Conservation (phyloP, 1,284 basidiomycete species). For the Uromyces viciae-fabae region DNA sequence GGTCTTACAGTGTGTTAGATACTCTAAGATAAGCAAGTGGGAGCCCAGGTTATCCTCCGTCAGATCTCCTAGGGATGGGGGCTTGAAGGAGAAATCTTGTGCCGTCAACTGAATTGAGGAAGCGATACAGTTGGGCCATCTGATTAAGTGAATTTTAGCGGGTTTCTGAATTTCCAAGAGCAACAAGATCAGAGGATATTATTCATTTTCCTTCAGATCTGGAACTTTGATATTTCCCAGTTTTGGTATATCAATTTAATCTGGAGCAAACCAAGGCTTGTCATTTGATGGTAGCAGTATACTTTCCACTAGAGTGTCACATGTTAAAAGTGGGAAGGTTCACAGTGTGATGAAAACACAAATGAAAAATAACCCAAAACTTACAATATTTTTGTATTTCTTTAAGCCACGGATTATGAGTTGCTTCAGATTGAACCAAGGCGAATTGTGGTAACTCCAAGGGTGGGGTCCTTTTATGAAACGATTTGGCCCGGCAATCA, state of each 20-base stretch:
- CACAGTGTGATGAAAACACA: too few species aligned
- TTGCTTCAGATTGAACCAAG: not conserved
- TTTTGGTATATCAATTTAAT: not conserved
- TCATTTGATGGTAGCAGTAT: too few species aligned
- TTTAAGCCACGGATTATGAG: not conserved
- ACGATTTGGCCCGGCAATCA: slow-evolving; percentile 1
- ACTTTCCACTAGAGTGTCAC: too few species aligned
- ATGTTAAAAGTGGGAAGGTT: too few species aligned
- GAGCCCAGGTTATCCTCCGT: not conserved
- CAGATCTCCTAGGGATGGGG: slow-evolving; percentile 3
- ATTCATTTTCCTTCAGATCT: not conserved
- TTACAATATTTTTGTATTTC: not conserved
- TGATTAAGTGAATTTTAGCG: not conserved
- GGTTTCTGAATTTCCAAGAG: not conserved
- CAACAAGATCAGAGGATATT: not conserved
- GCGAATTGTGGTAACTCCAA: not conserved
- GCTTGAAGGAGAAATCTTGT: not conserved
- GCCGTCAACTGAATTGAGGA: slow-evolving; percentile 6
- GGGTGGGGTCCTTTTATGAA: not conserved
- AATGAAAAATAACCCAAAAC: too few species aligned
- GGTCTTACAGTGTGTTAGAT: slow-evolving; percentile 5
- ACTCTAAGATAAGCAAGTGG: slow-evolving; percentile 1
- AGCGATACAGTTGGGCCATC: slow-evolving; percentile 14
- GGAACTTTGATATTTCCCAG: not conserved
- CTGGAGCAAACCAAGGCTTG: not conserved